phyloP scores from a whole-genome alignment of 495 filamentous ascomycete genomes.

The Paragyromitra xinjiangensis region DNA sequence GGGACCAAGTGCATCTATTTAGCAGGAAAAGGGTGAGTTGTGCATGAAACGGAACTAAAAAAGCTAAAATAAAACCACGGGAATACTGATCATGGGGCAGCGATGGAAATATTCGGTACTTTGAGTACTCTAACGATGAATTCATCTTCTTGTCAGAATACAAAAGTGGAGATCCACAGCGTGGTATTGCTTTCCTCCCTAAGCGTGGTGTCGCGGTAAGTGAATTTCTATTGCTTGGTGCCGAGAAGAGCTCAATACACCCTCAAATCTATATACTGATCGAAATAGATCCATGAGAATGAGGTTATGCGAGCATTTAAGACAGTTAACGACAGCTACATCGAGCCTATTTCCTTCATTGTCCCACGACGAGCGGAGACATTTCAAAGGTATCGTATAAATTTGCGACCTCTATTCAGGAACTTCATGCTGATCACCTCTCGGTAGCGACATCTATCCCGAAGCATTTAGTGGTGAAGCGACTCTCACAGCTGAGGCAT shows the following conservation, averaged over 20 bases:
- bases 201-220: conserved; percentile 89
- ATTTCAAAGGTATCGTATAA: conserved; percentile 72
- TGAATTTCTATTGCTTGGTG: conserved; percentile 34
- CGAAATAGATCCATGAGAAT: conserved; percentile 80
- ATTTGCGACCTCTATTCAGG: not conserved
- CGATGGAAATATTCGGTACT: conserved; percentile 98
- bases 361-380: conserved; percentile 90
- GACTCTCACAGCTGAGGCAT: conserved; percentile 80
- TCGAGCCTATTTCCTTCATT: conserved; percentile 97
- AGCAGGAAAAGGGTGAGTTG: conserved; percentile 89
- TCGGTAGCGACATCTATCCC: conserved; percentile 82
- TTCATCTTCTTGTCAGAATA: conserved; percentile 96
- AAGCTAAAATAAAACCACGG: conserved; percentile 15
- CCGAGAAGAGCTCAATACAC: not conserved
- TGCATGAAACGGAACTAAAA: not conserved
- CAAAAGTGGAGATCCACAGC: conserved; percentile 92
- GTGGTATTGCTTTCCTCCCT: conserved; percentile 92
- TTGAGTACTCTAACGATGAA: conserved; percentile 95
- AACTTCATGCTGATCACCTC: conserved; percentile 25
- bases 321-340: conserved; percentile 91
- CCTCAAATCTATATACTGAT: conserved; percentile 18
- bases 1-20: conserved; percentile 91
- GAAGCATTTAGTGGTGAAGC: conserved; percentile 79
- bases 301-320: conserved; percentile 96
- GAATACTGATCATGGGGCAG: conserved; percentile 61